Evolutionary conservation across 805 yeast species (phyloP).

Genomic region (Nakazawaea ambrosiae): DNA sequence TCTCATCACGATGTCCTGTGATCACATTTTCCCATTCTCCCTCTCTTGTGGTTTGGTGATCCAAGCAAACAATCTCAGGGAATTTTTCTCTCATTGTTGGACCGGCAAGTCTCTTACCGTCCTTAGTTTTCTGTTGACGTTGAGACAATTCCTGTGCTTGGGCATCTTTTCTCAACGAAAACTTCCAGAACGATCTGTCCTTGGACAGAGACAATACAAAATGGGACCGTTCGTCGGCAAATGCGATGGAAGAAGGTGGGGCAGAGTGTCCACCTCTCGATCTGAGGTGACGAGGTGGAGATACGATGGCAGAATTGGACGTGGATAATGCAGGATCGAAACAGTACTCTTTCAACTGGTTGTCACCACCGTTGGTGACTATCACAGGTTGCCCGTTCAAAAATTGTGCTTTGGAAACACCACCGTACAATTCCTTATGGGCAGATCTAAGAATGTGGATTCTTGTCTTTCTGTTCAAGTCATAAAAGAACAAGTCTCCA

Average conservation of each 20-base stretch:
- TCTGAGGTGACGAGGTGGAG: slow-evolving; percentile 87
- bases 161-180: slow-evolving; percentile 90
- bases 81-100: slow-evolving; percentile 56
- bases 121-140: slow-evolving; percentile 40
- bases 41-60: slow-evolving; percentile 67
- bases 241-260: slow-evolving; percentile 71
- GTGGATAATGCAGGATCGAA: slow-evolving; percentile 86
- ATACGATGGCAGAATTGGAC: slow-evolving; percentile 53
- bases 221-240: slow-evolving; percentile 76
- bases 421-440: slow-evolving; percentile 70
- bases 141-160: slow-evolving; percentile 94
- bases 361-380: slow-evolving; percentile 88
- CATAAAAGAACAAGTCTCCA: slow-evolving; percentile 86
- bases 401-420: slow-evolving; percentile 67
- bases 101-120: slow-evolving; percentile 52
- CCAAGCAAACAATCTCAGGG: slow-evolving; percentile 66
- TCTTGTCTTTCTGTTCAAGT: slow-evolving; percentile 62
- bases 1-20: slow-evolving; percentile 81
- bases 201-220: slow-evolving; percentile 79
- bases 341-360: slow-evolving; percentile 80
- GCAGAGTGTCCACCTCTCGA: slow-evolving; percentile 97
- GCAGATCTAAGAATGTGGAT: slow-evolving; percentile 70
- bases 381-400: slow-evolving; percentile 88
- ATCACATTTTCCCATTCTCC: slow-evolving; percentile 93
- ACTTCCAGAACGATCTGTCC: slow-evolving; percentile 84